Conservation (phyloP, 768 basidiomycete species). For the button mushroom (Agaricus bisporus) region DNA sequence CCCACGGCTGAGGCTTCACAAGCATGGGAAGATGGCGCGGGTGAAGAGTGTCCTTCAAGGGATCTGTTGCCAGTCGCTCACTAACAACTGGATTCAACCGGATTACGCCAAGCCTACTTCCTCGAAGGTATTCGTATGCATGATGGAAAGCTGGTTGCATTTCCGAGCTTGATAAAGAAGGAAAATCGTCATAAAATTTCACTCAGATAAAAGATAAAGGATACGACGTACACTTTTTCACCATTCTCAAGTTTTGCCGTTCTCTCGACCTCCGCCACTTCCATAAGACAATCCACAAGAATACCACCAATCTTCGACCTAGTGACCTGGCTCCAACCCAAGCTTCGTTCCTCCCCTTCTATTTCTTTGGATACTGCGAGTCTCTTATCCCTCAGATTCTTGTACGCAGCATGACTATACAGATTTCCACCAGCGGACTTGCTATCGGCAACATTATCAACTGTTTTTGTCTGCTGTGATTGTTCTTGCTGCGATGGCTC, state of each 20-base stretch:
- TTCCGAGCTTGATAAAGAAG: constrained; percentile 45
- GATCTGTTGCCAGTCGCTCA: constrained; percentile 72
- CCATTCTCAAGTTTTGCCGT: constrained; percentile 50
- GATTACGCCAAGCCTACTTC: constrained; percentile 89
- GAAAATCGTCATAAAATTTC: constrained; percentile 8
- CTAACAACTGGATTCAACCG: constrained; percentile 77
- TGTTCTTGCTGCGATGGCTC: background rate
- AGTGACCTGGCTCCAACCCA: constrained; percentile 75
- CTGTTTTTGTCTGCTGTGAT: background rate
- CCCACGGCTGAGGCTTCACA: constrained; percentile 85
- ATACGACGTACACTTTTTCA: constrained; percentile 48
- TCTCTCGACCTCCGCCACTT: constrained; percentile 70
- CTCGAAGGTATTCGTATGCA: constrained; percentile 89
- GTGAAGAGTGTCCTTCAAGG: constrained; percentile 65
- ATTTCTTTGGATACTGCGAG: constrained; percentile 59
- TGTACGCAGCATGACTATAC: constrained; percentile 58
- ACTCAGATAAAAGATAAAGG: background rate
- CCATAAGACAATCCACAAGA: constrained; percentile 78
- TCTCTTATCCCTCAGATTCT: constrained; percentile 55
- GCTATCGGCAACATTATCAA: background rate
- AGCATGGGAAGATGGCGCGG: constrained; percentile 97
- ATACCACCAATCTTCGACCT: constrained; percentile 78
- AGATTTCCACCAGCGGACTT: constrained; percentile 22
- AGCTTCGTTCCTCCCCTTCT: constrained; percentile 67
- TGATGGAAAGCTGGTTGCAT: constrained; percentile 88